Conservation (phyloP, 1,284 basidiomycete genomes). For the Sporisorium graminicola region DNA sequence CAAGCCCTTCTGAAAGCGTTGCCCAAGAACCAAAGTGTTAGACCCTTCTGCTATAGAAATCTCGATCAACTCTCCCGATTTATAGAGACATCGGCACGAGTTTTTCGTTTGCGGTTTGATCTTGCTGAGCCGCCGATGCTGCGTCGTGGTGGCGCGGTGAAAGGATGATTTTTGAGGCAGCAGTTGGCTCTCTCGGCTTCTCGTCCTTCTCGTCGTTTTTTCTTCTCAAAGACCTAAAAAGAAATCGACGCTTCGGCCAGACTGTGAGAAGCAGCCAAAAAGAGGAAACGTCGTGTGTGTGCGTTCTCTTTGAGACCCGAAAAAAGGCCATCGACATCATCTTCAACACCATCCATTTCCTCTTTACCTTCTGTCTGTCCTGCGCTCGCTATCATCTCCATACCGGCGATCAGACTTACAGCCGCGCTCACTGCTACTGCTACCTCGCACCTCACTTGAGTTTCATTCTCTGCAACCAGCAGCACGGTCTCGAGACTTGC, state of each 20-base stretch:
- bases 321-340: too few species aligned
- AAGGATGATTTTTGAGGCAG: not conserved
- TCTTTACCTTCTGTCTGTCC: not conserved
- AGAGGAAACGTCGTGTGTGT: too few species aligned
- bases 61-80: too few species aligned
- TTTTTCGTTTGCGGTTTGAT: too few species aligned
- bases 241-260: not conserved
- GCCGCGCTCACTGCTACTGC: too few species aligned
- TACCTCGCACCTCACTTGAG: not conserved
- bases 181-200: too few species aligned
- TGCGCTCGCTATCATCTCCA: not conserved
- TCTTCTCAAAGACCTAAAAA: not conserved
- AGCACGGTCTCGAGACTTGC: not conserved
- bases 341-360: not conserved
- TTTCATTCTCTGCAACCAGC: not conserved
- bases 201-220: not conserved
- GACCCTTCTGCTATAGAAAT: too few species aligned
- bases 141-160: slow-evolving; percentile 2
- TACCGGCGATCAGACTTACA: not conserved
- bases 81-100: not conserved
- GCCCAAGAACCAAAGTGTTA: too few species aligned
- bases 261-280: too few species aligned
- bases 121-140: not conserved
- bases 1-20: not conserved
- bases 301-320: too few species aligned